phyloP scores from a whole-genome alignment of 1,284 basidiomycete genomes.

The Ceratobasidium papillatum region DNA sequence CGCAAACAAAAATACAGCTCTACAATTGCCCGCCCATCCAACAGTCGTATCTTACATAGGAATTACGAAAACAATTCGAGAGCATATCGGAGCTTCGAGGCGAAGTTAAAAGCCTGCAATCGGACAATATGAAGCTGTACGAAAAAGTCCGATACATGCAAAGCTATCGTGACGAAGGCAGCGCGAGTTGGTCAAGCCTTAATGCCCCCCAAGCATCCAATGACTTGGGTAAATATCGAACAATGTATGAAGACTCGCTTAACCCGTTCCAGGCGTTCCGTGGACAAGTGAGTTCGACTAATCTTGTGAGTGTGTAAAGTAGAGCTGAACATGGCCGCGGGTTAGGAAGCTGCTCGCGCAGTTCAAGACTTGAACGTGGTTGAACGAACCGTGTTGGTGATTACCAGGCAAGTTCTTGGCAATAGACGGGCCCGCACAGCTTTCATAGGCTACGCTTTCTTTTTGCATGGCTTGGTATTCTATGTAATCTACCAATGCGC shows the following conservation, averaged over 20 bases:
- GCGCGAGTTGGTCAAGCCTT: slow-evolving; percentile 50
- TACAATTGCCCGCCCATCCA: too few relatives aligned
- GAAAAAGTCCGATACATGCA: slow-evolving; percentile 98
- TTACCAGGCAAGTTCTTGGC: slow-evolving; percentile 87
- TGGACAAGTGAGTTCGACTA: slow-evolving; percentile 73
- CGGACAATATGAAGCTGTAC: slow-evolving; percentile 93
- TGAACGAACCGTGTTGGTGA: slow-evolving; percentile 84
- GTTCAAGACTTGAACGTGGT: slow-evolving; percentile 92
- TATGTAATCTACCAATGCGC: slow-evolving; percentile 78
- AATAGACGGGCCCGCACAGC: slow-evolving; percentile 84
- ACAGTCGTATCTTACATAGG: slow-evolving; percentile 57
- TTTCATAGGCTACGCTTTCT: slow-evolving; percentile 83
- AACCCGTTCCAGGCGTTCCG: slow-evolving; percentile 98
- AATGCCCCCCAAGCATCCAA: slow-evolving; percentile 54
- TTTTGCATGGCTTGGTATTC: slow-evolving; percentile 80
- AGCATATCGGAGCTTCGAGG: slow-evolving; percentile 88
- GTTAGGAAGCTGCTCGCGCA: slow-evolving; percentile 89
- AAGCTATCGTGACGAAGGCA: slow-evolving; percentile 79
- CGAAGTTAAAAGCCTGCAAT: slow-evolving; percentile 88
- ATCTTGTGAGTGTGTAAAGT: neutral
- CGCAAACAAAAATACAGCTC: slow-evolving; percentile 43
- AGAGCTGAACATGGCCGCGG: neutral
- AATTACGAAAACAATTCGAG: slow-evolving; percentile 93
- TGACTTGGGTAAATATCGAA: slow-evolving; percentile 88
- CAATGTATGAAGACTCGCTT: slow-evolving; percentile 94